phyloP scores from a whole-genome alignment of 352 stramenopile species.

The Globisporangium cylindrosporum region DNA sequence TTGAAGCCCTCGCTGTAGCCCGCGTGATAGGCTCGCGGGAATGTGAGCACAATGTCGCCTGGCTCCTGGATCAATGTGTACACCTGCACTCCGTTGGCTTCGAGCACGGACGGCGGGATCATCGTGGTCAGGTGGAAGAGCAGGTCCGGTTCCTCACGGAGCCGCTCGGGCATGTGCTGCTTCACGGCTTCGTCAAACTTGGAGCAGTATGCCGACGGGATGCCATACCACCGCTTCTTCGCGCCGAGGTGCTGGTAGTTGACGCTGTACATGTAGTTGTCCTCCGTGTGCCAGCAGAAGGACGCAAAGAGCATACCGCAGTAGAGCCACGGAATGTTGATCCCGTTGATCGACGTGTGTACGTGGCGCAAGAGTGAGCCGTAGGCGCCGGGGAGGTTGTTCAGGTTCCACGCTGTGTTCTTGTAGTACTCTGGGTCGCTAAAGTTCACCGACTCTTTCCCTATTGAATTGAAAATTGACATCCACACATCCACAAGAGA shows the following conservation, averaged over 20 bases:
- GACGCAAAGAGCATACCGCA: slow-evolving; percentile 97
- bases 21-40: slow-evolving; percentile 95
- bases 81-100: slow-evolving; percentile 44
- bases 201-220: slow-evolving; percentile 49
- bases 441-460: slow-evolving; percentile 51
- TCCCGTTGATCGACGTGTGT: slow-evolving; percentile 93
- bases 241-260: slow-evolving; percentile 98
- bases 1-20: slow-evolving; percentile 97
- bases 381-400: slow-evolving; percentile 94
- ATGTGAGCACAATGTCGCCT: slow-evolving; percentile 97
- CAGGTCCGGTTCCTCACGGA: slow-evolving; percentile 58
- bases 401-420: slow-evolving; percentile 95
- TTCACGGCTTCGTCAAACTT: slow-evolving; percentile 56
- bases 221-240: slow-evolving; percentile 96
- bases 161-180: slow-evolving; percentile 54
- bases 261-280: slow-evolving; percentile 99
- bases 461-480: slow-evolving; percentile 14
- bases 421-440: slow-evolving; percentile 66
- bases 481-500: background rate
- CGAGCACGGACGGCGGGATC: slow-evolving; percentile 53
- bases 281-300: slow-evolving; percentile 99
- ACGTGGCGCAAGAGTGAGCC: slow-evolving; percentile 93
- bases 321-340: slow-evolving; percentile 99
- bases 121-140: slow-evolving; percentile 77
- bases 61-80: slow-evolving; percentile 78